Base-by-base conservation (phyloP, 2,329 filamentous ascomycete species). In the Fusarium marasasianum region DNA sequence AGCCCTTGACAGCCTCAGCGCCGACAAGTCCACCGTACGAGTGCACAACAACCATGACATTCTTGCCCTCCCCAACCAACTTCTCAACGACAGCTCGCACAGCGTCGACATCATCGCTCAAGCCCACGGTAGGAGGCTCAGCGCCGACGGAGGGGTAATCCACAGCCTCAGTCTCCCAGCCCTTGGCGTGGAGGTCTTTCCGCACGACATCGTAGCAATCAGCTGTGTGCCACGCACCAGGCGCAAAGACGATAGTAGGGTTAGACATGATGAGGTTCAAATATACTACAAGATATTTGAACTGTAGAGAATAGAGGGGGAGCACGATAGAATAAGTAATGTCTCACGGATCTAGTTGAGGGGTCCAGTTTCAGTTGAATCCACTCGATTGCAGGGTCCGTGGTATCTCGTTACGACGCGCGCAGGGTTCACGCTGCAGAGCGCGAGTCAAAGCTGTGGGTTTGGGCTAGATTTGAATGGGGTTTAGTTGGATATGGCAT, bases 121-220 rank as follows among this genome's bases (percentile, higher is more conserved):
- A 20, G 10, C 66, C 57, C 15, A 47, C 47, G 20, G 44, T 33
- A 22, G 66, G 66, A 20, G 66, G 66, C 57, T 69, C 66, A 3
- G 64, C 56, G 8, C 66, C 66, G 9, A 69, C 66, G 5, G 64
- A 69, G 15, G 66, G 66, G 26, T 63, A 69, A 10, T 69, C 66
- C 1, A 69, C 57, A 11, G 66, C 65, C 7, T 69, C 64, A 0
- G 66, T 69, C 2, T 41, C 18, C 66, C 64, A 69, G 5, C 59
- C 65, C 10, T n/a, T 26, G 5, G 57, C 40, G 2, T 69, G 38
- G 22, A 69, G 58, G 0, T 37, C 20, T 24, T 54, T 26, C 9
- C 65, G 66, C 12, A 69, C 66, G 20, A 33, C 15, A 15, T 69
- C 56, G 40, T 53, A 69, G 58, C 44, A 69, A 47, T 47, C 64